phyloP scores from a whole-genome alignment of 108 stramenopile genomes.

The Epipyxis sp. region DNA sequence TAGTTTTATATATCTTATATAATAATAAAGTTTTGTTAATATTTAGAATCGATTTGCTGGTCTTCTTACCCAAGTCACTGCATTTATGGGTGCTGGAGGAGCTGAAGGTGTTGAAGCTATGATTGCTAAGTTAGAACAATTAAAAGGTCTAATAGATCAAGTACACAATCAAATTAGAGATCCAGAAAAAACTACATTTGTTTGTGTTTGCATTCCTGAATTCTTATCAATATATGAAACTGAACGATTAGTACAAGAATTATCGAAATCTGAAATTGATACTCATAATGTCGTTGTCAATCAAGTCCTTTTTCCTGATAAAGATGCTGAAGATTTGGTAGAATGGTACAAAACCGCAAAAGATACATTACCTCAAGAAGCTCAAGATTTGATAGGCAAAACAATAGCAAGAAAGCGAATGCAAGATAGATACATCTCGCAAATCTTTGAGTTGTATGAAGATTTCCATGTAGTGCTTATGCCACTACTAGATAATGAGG shows the following conservation, averaged over 20 bases:
- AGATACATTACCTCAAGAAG: conserved; percentile 73
- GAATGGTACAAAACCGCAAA: conserved; percentile 83
- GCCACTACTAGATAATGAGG: conserved; percentile 96
- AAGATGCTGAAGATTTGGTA: conserved; percentile 87
- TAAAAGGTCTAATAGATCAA: conserved; percentile 58
- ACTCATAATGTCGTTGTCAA: conserved; percentile 98
- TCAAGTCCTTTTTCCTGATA: conserved; percentile 97
- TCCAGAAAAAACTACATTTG: conserved; percentile 94
- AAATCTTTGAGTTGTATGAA: conserved; percentile 97
- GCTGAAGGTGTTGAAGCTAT: conserved; percentile 70
- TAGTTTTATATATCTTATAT: too few species aligned
- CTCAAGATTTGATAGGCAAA: conserved; percentile 87
- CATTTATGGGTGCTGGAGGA: conserved; percentile 71
- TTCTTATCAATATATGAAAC: conserved; percentile 99
- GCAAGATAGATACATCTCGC: conserved; percentile 99
- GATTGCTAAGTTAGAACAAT: conserved; percentile 82
- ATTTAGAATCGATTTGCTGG: conserved; percentile 81
- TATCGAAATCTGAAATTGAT: conserved; percentile 96
- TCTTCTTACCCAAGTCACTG: conserved; percentile 85
- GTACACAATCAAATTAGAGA: conserved; percentile 93
- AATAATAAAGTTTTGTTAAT: background rate
- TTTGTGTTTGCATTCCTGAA: conserved; percentile 99
- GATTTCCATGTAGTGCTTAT: conserved; percentile 96
- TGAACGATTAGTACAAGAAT: conserved; percentile 97
- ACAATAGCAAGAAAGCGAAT: conserved; percentile 94